These are phyloP conservation scores for Debaryomyces hansenii DNA, from an alignment of 805 yeast genomes.

Conservation along the genomic window DNA sequence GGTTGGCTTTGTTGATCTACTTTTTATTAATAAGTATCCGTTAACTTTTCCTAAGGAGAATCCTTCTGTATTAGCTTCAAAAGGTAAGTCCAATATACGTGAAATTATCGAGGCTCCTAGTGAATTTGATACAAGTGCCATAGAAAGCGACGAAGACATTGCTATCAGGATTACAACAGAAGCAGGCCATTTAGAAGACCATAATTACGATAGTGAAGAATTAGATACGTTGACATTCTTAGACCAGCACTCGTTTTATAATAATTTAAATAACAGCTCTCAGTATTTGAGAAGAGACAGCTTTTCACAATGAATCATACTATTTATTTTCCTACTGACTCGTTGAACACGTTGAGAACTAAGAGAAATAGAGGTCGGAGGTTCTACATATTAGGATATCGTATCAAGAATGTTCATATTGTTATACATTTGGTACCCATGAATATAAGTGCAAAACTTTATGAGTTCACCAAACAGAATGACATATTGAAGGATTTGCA, in stretches of 20 bases:
- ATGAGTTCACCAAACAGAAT: not conserved
- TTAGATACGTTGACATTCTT: slow-evolving; percentile 9
- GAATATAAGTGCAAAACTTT: not conserved
- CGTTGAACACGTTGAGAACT: slow-evolving; percentile 14
- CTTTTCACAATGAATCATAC: slow-evolving; percentile 28
- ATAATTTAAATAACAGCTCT: slow-evolving; percentile 39
- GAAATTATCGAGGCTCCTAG: not conserved
- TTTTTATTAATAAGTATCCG: not conserved
- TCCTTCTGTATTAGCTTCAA: not conserved
- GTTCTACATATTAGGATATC: slow-evolving; percentile 24
- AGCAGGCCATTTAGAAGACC: not conserved
- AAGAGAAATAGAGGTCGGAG: slow-evolving; percentile 3
- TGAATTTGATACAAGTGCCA: not conserved
- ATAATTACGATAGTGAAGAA: slow-evolving; percentile 7
- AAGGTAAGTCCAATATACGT: not conserved
- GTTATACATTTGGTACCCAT: slow-evolving; percentile 15
- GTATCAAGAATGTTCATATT: slow-evolving; percentile 18
- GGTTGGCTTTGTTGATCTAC: not conserved
- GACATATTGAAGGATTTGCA: slow-evolving; percentile 10
- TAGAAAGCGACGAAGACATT: not conserved
- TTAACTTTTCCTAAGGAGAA: not conserved
- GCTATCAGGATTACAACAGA: not conserved
- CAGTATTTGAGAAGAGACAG: slow-evolving; percentile 44
- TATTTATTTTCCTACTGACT: slow-evolving; percentile 37
- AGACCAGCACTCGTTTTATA: slow-evolving; percentile 14